These are phyloP conservation scores for Coleophoma eucalyptorum DNA, from an alignment of 2,329 filamentous ascomycete species.

Conservation along the genomic window DNA sequence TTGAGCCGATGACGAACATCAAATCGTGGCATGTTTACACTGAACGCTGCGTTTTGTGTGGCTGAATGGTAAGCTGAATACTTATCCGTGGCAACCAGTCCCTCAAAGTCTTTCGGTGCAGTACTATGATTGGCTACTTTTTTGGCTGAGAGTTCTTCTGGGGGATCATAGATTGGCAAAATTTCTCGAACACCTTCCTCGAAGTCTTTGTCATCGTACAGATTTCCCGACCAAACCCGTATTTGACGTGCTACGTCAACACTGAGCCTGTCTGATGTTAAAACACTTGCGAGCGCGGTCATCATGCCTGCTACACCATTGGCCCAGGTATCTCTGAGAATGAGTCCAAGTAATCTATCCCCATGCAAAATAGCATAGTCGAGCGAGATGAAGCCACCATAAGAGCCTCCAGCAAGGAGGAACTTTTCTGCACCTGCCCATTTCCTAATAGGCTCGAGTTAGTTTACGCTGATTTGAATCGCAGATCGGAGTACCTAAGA, in stretches of 20 bases:
- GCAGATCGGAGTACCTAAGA: neutral
- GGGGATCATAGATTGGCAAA: neutral
- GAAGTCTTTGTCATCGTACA: slow-evolving; percentile 2
- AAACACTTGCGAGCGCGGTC: neutral
- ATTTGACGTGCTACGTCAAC: slow-evolving; percentile 2
- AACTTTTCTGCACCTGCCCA: slow-evolving; percentile 4
- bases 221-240: slow-evolving; percentile 1
- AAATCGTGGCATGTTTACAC: neutral
- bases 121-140: neutral
- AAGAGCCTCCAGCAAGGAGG: slow-evolving; percentile 1
- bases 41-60: slow-evolving; percentile 1
- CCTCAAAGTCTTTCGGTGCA: neutral
- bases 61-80: neutral
- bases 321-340: neutral
- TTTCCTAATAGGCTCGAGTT: neutral
- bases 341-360: neutral
- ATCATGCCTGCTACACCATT: neutral
- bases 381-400: slow-evolving; percentile 3
- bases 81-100: neutral
- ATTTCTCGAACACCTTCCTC: neutral
- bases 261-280: neutral
- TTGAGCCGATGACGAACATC: slow-evolving; percentile 2
- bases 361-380: slow-evolving; percentile 2
- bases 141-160: neutral
- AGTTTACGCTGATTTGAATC: neutral